Base-by-base conservation (phyloP, 805 yeast genomes). In the Teunomyces atbi region DNA sequence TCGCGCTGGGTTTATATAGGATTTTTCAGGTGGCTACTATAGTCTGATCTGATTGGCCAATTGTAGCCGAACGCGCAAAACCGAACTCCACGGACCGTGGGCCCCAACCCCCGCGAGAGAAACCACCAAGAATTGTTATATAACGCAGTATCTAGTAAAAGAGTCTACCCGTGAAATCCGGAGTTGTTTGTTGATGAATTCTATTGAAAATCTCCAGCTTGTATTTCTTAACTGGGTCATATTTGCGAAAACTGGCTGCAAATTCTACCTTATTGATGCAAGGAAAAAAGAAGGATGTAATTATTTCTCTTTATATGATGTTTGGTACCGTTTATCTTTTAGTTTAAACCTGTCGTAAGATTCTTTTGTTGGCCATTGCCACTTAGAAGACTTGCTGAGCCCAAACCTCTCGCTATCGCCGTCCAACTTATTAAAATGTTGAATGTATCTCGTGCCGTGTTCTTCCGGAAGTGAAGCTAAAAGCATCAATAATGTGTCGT, bases 381-480 rank as follows among this genome's bases (percentile, higher is more conserved):
- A 46, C 12, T 26, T 23, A 2, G 33, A 8, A 6, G 35, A n/a
- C n/a, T 34, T 45, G 8, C 23, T 3, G 28, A 26, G 23, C 23
- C 40, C 26, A 29, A 23, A 8, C 30, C 45, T 7, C 16, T 33
- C 32, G 35, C 41, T 39, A 41, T 36, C 45, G 15, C n/a, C 29
- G 42, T 47, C 49, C 6, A 58, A 56, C 27, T 58, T 61, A 30
- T 54, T 52, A 20, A 61, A 56, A 48, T 76, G 80, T 29, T 55
- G 55, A 28, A 74, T 60, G 44, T 71, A 70, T 32, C 77, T 51
- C 21, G 61, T 58, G 8, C 72, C 65, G 48, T 64, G 60, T 11
- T 68, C 74, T 11, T n/a, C 42, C 1, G 77, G 77, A 13, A 73
- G 48, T 2, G 68, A 58, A 6, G 49, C 50, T 16, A 81, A 61